A percentile compares a stretch with the other conserved stretches of the same genome.
Conservation (phyloP, 352 stramenopile species). For the Phytophthora constricta region DNA sequence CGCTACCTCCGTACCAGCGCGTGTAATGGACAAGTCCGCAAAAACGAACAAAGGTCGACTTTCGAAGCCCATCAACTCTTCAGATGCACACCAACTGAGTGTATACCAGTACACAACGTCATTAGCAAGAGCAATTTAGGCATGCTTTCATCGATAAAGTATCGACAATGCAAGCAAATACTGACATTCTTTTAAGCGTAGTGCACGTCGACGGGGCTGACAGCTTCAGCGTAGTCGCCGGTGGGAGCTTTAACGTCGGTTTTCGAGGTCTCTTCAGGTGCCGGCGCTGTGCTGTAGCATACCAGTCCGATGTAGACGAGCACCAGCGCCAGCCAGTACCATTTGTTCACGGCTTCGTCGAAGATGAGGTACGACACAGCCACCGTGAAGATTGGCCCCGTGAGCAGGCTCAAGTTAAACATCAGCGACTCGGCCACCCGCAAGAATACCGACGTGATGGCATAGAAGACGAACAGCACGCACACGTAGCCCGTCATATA, state of each 20-base stretch:
- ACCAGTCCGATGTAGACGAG: conserved; percentile 66
- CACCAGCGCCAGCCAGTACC: conserved; percentile 66
- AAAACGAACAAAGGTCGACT: too few relatives aligned
- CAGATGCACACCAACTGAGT: too few relatives aligned
- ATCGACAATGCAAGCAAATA: too few relatives aligned
- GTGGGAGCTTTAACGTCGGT: conserved; percentile 20
- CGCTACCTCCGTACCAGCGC: too few relatives aligned
- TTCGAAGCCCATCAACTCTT: too few relatives aligned
- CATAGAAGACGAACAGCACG: conserved; percentile 71
- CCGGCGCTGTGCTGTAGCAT: conserved; percentile 51
- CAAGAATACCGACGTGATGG: conserved; percentile 62
- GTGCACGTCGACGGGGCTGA: conserved; percentile 22
- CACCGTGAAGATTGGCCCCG: conserved; percentile 64
- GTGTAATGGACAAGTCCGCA: too few relatives aligned
- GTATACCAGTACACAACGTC: too few relatives aligned
- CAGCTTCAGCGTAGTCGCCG: conserved; percentile 23
- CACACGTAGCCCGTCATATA: conserved; percentile 67
- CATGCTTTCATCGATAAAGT: too few relatives aligned
- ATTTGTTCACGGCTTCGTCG: conserved; percentile 60
- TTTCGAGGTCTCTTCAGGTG: conserved; percentile 36
- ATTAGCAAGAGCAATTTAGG: too few relatives aligned
- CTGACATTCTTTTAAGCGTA: conserved; percentile 21
- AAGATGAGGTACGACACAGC: conserved; percentile 65
- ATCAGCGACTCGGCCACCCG: conserved; percentile 67
- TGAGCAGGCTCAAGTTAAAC: conserved; percentile 75